Conservation (phyloP, 441 rosid species). For the Biscutella laevigata region DNA sequence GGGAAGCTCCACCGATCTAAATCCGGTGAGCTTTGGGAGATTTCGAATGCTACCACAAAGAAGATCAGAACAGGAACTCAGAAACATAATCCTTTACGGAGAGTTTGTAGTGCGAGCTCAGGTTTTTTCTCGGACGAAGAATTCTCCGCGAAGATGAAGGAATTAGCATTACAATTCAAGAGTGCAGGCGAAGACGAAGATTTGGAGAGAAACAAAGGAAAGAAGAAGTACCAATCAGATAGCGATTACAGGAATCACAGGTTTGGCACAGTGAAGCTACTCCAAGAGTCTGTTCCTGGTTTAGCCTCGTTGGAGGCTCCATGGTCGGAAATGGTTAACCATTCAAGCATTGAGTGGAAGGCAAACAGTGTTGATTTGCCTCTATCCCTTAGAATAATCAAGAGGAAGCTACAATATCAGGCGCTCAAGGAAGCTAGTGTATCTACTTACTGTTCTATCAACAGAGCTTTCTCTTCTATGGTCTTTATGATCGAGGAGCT, state of each 20-base stretch:
- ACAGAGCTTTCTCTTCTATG: constrained; percentile 60
- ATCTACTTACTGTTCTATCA: constrained; percentile 40
- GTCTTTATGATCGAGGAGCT: constrained; percentile 66
- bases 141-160: constrained; percentile 25
- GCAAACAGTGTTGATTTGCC: constrained; percentile 58
- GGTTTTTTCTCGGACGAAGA: constrained; percentile 37
- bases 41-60: background rate
- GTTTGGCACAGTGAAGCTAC: constrained; percentile 15
- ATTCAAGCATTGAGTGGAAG: constrained; percentile 38
- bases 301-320: constrained; percentile 41
- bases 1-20: constrained; percentile 22
- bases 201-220: constrained; percentile 8
- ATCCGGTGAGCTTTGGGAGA: constrained; percentile 21
- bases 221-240: constrained; percentile 11
- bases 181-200: constrained; percentile 15
- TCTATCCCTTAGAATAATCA: constrained; percentile 47
- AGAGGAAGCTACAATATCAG: constrained; percentile 44
- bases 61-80: background rate
- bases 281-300: constrained; percentile 38
- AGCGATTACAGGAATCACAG: background rate
- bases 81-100: constrained; percentile 10
- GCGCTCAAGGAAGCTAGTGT: constrained; percentile 43
- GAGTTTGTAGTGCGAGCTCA: constrained; percentile 32
- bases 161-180: constrained; percentile 26
- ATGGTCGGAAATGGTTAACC: constrained; percentile 47